Percentiles rank a stretch among this genome's conserved stretches.
phyloP scores from a whole-genome alignment of 352 stramenopile species.

The Blastocystis hominis region DNA sequence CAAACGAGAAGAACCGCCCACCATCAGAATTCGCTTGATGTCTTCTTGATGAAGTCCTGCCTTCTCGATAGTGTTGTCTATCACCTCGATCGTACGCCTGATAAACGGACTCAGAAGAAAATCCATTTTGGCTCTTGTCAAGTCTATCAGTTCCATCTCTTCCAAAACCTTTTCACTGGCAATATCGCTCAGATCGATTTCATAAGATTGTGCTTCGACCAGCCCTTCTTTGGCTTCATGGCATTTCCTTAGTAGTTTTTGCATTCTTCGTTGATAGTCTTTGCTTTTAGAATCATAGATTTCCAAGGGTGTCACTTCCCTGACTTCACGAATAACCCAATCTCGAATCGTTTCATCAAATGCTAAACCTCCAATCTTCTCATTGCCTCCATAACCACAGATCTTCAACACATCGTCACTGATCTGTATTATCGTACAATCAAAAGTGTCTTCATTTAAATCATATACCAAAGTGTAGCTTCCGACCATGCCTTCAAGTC shows the following conservation, averaged over 20 bases:
- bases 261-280: not conserved
- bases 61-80: conserved; percentile 89
- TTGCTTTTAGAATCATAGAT: not conserved
- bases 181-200: not conserved
- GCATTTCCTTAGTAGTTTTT: not conserved
- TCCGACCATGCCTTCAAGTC: not conserved
- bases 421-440: not conserved
- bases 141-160: not conserved
- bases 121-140: conserved; percentile 61
- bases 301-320: not conserved
- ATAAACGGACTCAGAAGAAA: not conserved
- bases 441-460: not conserved
- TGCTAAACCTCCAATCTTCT: not conserved
- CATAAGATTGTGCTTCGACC: not conserved
- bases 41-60: conserved; percentile 85
- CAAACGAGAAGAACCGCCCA: not conserved
- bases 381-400: not conserved
- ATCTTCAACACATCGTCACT: not conserved
- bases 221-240: not conserved
- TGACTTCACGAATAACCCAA: not conserved
- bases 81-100: not conserved
- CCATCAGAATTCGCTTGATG: not conserved
- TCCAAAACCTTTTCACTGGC: not conserved
- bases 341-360: not conserved
- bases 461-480: not conserved